Evolutionary conservation across 169 alveolate species (phyloP), one percentile per base, ranked within the genome.

Genomic region (Eimeria maxima): DNA sequence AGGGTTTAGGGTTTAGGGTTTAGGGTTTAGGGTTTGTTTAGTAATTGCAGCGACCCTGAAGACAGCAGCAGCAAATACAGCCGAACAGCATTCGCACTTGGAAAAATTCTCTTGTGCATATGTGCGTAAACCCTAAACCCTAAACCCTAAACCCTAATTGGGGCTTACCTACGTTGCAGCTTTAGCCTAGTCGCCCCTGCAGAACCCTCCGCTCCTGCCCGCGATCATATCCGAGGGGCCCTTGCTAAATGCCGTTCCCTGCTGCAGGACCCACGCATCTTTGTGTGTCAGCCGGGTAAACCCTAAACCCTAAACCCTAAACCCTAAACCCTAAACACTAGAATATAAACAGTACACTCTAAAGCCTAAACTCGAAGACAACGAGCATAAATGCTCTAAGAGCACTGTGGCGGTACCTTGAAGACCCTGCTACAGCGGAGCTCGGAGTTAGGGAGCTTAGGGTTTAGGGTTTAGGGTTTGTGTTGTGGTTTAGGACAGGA

Each of bases 261-360:
- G 10, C 74, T 83, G 18, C 67, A 55, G n/a, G 73, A 83, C 73
- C 71, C 73, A 24, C 73, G 91, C 65, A 47, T 50, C 11, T 55
- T 47, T 22, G 91, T 45, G 0, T 83, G 91, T 74, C 91, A 50
- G 22, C 73, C 73, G 24, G 91, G 91, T 83, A 50, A 69, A 69
- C 80, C 80, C 80, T 69, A 69, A 69, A 69, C 80, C 80, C 80
- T 69, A 69, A 69, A 69, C 80, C 80, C 80, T 69, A 69, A 69
- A 69, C 80, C 80, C 76, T 65, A 65, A 2, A 65, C 3, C 8
- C 76, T 20, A 29, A 74, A 74, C 2, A 20, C 86, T 8, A 0
- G 29, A 13, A n/a, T 6, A 16, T 20, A 29, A 74, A 74, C 2
- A 20, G 57, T 8, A 0, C 2, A 13, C 38, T 33, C 38, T 33